Base-by-base conservation (phyloP, 164 flowering plant genomes). In the Buxus sempervirens region DNA sequence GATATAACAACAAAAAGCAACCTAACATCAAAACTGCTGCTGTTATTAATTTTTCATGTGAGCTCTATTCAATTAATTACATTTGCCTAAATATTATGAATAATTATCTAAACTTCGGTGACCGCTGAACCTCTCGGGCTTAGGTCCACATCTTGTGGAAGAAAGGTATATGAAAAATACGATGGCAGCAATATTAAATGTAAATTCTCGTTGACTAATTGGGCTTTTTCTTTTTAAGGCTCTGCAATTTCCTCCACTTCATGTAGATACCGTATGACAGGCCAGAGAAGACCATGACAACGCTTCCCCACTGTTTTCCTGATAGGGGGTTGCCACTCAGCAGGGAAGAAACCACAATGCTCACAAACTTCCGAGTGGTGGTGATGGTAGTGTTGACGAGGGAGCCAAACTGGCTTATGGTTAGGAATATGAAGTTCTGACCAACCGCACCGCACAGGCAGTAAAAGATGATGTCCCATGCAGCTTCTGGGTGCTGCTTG, bases 371-470 rank as follows among this genome's bases (percentile, higher is more conserved):
- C 66, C 98, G 87, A 23, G 98, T 96, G 1, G 99, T 96, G 72
- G 99, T 96, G 67, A 96, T 96, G 63, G 99, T 96, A 57, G 98
- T 93, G 85, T 93, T 93, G 41, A 97, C 87, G 16, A 96, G 85
- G 25, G 99, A 96, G 55, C 99, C 98, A 57, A 96, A 96, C 58
- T 90, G 85, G 71, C 95, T 90, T 24, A 96, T 96, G 62, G 99
- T 93, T 51, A 96, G 67, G 74, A 96, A 96, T 74, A 96, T 96
- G 86, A 96, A 96, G 72, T 96, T 96, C 76, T 96, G 99, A 48
- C 99, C 99, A 12, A 96, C 92, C 18, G 98, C 97, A 9, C 99
- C 99, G 74, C 99, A 93, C 1, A 93, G 81, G 68, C 99, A 96
- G 74, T 77, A 96, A 70, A 89, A 75, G 36, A 96, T 71, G 71